Base-by-base conservation (phyloP, 2,329 filamentous ascomycete species). In the Nemania bipapillata region DNA sequence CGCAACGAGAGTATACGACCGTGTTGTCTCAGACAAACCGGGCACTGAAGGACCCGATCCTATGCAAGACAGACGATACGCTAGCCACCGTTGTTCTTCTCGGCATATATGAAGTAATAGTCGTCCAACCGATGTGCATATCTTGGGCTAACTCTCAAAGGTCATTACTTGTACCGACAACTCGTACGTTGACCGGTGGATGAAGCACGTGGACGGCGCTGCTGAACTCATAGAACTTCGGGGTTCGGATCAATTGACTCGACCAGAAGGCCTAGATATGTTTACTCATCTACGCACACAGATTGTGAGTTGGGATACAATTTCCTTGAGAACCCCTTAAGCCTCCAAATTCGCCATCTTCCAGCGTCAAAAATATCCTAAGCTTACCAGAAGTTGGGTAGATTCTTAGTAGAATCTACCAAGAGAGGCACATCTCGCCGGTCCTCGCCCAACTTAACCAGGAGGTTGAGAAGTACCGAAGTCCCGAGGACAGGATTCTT, bases 261-360 rank as follows among this genome's bases (percentile, higher is more conserved):
- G 53, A 24, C 53, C 9, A 22, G 53, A 42, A 15, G 53, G 53
- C 15, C 28, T 56, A 56, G 53, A 42, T 8, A 56, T 56, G 53
- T 56, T 56, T 56, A 56, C 53, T 7, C 35, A 56, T 42, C 53
- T 56, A 28, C 53, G 53, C 20, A 28, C 53, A 9, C 53, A 56
- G 42, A 56, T 56, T 17, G 53, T 56, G 53, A 42, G 53, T 56
- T n/a, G 7, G 22, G 26, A 26, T 12, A 37, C 53, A 28, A 32
- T 17, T 42, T 26, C 15, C n/a, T 6, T 15, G 35, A 42, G 9
- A 6, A 30, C 11, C 52, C 22, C 30, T 2, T 1, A 4, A 12
- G 53, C 5, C 35, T 56, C 22, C 11, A 42, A 8, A 26, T 12
- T 40, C 24, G 35, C 22, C 12, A 28, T 11, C 1, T 17, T 42